Base-by-base conservation (phyloP, 768 basidiomycete species). In the Coprinopsis marcescibilis region DNA sequence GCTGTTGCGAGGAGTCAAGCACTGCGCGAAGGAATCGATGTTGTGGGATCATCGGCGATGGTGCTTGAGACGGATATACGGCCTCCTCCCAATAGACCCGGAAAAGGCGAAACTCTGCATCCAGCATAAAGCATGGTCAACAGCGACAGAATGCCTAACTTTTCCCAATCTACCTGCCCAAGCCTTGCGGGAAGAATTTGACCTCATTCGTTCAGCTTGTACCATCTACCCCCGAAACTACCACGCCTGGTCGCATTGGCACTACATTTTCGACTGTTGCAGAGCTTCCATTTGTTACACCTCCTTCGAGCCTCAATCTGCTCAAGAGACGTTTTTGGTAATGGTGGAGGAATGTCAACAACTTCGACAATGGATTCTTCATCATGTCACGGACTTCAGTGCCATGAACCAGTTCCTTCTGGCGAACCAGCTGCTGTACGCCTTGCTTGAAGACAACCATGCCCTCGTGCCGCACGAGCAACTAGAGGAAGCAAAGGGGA, bases 21-120 rank as follows among this genome's bases (percentile, higher is more conserved):
- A 80, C 20, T 76, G 71, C 54, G 72, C 77, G 19, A 88, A 85
- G 62, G 75, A 84, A 54, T 79, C 80, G 1, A 72, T 80, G 21
- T 55, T 85, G 21, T 88, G 85, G 85, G 69, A 79, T 51, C 80
- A 88, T 57, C 74, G 85, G 25, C 73, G 77, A 54, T 86, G 84
- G 85, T 66, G 83, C 33, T 66, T 85, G 12, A 55, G 53, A 14
- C 59, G 57, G 35, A 36, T 70, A 25, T 64, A 71, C 38, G 42
- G 62, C 32, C 6, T 27, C 19, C 46, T 53, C 32, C 52, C 51
- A 26, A 41, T 35, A 15, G 33, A 17, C 29, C 35, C 23, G 21
- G 17, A 30, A 11, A 19, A 4, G 20, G 20, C 19, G n/a, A 26
- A 4, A 19, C 23, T 39, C 17, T 24, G 20, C 43, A 41, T 24